Conservation (phyloP, 2,329 filamentous ascomycete species). For the Aspergillus brunneoviolaceus region DNA sequence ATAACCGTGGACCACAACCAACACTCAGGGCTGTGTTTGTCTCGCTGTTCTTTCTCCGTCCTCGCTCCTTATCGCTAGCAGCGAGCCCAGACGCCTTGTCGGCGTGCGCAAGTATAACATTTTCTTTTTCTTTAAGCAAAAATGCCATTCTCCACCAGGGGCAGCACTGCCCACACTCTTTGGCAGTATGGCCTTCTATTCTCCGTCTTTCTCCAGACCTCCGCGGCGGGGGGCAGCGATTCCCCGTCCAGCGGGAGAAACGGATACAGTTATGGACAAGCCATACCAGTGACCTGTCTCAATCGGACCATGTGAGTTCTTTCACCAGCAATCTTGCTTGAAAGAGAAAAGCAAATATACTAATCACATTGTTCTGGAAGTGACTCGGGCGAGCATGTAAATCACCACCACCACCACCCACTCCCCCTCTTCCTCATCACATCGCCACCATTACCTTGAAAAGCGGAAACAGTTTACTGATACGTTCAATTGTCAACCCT, state of each 20-base stretch:
- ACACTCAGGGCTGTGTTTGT: neutral
- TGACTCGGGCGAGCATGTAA: constrained; percentile 36
- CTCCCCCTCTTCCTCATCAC: no score
- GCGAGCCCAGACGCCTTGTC: constrained; percentile 4
- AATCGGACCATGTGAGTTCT: constrained; percentile 67
- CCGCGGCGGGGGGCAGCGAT: constrained; percentile 26
- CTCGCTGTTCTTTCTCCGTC: neutral
- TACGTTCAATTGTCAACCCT: neutral
- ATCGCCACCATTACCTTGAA: neutral
- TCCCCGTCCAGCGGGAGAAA: constrained; percentile 13
- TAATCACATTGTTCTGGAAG: constrained; percentile 11
- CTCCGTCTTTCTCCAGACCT: constrained; percentile 21
- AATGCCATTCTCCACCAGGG: constrained; percentile 11
- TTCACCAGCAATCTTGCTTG: neutral
- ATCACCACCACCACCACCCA: neutral
- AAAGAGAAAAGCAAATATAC: neutral
- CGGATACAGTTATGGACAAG: constrained; percentile 55
- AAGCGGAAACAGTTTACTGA: neutral
- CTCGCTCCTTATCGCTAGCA: neutral
- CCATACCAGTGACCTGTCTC: constrained; percentile 70
- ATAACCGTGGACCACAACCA: neutral
- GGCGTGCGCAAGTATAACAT: neutral
- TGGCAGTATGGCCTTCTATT: constrained; percentile 18
- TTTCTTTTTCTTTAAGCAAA: constrained; percentile 6
- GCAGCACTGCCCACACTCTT: constrained; percentile 1